These are phyloP conservation scores for Penicillium janthinellum DNA, from an alignment of 2,329 filamentous ascomycete species.

Conservation along the genomic window DNA sequence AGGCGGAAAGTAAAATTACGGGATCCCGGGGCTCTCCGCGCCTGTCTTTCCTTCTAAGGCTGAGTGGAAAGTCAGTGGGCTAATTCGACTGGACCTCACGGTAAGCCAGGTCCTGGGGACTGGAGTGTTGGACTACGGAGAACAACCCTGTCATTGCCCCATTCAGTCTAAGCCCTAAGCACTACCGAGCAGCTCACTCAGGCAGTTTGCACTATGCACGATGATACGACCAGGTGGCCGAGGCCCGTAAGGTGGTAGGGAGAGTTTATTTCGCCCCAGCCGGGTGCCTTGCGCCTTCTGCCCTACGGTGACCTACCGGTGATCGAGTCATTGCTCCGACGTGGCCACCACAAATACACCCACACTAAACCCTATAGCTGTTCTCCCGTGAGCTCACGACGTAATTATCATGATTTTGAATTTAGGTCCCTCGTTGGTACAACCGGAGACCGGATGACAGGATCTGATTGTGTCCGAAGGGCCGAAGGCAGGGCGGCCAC, in stretches of 20 bases:
- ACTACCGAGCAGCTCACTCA: not conserved
- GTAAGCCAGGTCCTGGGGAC: not conserved
- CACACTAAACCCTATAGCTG: not conserved
- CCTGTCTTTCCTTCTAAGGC: constrained; percentile 9
- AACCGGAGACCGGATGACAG: not conserved
- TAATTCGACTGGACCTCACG: not conserved
- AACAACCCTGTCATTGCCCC: not conserved
- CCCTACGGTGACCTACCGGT: not conserved
- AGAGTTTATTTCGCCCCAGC: constrained; percentile 11
- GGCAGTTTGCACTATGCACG: not conserved
- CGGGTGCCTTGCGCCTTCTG: constrained; percentile 5
- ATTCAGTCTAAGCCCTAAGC: not conserved
- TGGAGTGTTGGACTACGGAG: not conserved
- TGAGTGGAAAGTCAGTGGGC: not conserved
- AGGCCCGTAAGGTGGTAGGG: not conserved
- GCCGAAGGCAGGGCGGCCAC: not conserved
- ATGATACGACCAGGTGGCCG: not conserved
- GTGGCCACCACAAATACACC: constrained; percentile 9
- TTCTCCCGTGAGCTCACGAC: not conserved
- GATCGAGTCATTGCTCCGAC: constrained; percentile 13
- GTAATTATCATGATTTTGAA: not conserved
- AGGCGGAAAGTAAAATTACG: constrained; percentile 3
- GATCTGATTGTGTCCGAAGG: not conserved
- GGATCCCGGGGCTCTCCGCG: not conserved
- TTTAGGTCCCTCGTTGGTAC: not conserved